Base-by-base conservation (phyloP, 331 rosid genomes). In the Erythrophleum ivorense region DNA sequence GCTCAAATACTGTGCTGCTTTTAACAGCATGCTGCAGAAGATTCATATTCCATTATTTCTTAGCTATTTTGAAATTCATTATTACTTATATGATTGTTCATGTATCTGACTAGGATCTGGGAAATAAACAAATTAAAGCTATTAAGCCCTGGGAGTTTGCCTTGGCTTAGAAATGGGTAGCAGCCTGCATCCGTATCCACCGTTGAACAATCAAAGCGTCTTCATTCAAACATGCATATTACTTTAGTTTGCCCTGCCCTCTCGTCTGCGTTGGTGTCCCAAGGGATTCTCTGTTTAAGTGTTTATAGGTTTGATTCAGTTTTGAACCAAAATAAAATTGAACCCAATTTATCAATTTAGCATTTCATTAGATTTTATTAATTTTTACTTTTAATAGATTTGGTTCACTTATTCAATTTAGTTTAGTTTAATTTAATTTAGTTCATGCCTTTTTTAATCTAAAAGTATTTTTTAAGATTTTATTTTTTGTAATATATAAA, bases 151-250 rank as follows among this genome's bases (percentile, higher is more conserved):
- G 46, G n/a, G 7, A 43, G 46, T 43, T 7, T 62, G 41, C 41
- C 2, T 13, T 7, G 13, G 68, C 40, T 11, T 11, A 4, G 38
- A 15, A 24, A 60, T n/a, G 12, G 4, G 62, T 2, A 7, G 62
- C 4, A 29, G 62, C 31, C 24, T 55, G 62, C 1, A 13, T 3
- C 63, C 41, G 68, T 15, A 31, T 60, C 40, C 15, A 62, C 75
- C 65, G 58, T 55, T 45, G 29, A 78, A 74, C 64, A 63, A 45
- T 72, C 29, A 62, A 78, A 43, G 80, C 76, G n/a, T 36, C 71
- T 43, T 73, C 73, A 16, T 38, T 16, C 29, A 66, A 66, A 16
- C 71, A 65, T 2, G 16, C 43, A 66, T 40, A 5, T 18, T 3
- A 59, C 14, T 71, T 58, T 78, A 15, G 64, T 66, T 77, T 77